Conservation (phyloP, 768 basidiomycete genomes). For the Melanogaster broomeanus region DNA sequence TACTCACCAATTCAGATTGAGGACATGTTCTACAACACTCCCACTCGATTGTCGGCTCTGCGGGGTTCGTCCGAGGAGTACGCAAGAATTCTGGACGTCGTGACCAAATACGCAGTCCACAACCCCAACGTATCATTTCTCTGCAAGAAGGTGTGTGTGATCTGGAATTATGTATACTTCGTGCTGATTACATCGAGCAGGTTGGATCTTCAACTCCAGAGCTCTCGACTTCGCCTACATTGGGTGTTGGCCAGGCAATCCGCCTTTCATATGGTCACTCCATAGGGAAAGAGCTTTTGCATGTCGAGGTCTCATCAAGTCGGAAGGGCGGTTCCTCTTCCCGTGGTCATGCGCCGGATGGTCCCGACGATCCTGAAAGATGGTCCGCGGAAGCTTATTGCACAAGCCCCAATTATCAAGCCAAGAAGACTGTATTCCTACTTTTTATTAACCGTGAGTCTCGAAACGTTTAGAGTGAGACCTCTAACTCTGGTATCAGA, state of each 20-base stretch:
- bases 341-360: constrained; percentile 13
- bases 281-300: constrained; percentile 75
- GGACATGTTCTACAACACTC: constrained; percentile 93
- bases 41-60: constrained; percentile 82
- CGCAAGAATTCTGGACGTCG: constrained; percentile 84
- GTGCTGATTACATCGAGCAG: constrained; percentile 40
- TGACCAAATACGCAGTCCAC: constrained; percentile 92
- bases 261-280: constrained; percentile 78
- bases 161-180: background rate
- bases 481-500: constrained; percentile 48
- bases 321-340: constrained; percentile 23
- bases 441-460: constrained; percentile 93
- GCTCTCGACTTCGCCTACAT: constrained; percentile 73
- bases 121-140: constrained; percentile 86
- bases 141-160: constrained; percentile 77
- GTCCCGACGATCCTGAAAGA: constrained; percentile 39
- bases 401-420: constrained; percentile 87
- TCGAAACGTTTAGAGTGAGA: background rate
- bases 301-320: constrained; percentile 40
- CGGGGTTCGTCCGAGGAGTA: constrained; percentile 90
- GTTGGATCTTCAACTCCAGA: constrained; percentile 75
- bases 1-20: constrained; percentile 66
- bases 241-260: constrained; percentile 69
- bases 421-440: constrained; percentile 81
- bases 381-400: constrained; percentile 80